These are phyloP conservation scores for Guillardia theta DNA, from an alignment of 78 protist genomes.

Conservation along the genomic window DNA sequence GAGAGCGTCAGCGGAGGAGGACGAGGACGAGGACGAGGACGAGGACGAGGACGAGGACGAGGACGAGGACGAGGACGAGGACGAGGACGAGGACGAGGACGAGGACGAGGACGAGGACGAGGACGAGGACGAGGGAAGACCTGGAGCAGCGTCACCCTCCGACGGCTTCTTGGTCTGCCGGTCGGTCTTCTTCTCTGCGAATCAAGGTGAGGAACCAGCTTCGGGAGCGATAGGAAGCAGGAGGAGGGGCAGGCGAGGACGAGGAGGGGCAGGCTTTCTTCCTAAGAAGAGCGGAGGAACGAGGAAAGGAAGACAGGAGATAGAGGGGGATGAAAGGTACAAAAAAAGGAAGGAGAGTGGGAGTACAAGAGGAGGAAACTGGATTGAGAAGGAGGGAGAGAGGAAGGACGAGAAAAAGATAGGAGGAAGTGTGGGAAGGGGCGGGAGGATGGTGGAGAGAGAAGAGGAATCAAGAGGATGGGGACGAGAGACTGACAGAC, in stretches of 20 bases:
- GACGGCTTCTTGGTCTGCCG: neutral
- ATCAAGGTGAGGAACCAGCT: neutral
- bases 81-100: neutral
- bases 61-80: neutral
- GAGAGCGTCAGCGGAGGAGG: too few species aligned
- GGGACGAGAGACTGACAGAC: neutral
- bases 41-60: too few species aligned
- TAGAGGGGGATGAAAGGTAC: neutral
- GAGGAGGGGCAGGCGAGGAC: neutral
- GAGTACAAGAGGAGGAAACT: too few species aligned
- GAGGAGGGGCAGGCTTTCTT: neutral
- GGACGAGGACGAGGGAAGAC: neutral
- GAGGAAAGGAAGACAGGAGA: neutral
- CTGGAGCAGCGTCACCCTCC: neutral
- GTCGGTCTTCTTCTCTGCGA: neutral
- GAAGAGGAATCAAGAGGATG: neutral
- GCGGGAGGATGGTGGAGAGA: too few species aligned
- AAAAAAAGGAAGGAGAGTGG: neutral
- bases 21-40: too few species aligned
- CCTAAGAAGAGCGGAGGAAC: neutral
- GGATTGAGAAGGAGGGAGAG: neutral
- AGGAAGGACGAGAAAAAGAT: neutral
- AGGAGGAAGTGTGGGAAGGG: neutral
- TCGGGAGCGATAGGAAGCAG: neutral
- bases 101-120: neutral